phyloP scores from a whole-genome alignment of 116 monocot species.

The Iris pallida region DNA sequence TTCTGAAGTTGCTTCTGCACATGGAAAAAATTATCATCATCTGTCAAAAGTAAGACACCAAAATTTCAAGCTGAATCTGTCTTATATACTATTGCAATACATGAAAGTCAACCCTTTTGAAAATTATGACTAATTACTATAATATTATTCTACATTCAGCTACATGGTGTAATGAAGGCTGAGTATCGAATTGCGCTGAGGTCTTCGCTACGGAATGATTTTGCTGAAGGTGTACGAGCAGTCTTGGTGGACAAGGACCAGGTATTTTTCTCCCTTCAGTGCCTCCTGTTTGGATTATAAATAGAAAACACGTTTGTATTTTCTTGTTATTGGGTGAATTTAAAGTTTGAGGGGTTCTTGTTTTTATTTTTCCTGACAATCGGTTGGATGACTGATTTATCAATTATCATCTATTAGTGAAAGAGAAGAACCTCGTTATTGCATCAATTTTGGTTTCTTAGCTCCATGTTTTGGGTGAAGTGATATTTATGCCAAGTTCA shows the following conservation, averaged over 20 bases:
- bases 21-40: slow-evolving; percentile 45
- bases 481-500: too few species aligned
- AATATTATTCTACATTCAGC: slow-evolving; percentile 24
- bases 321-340: neutral
- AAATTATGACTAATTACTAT: neutral
- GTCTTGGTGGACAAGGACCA: slow-evolving; percentile 97
- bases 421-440: neutral
- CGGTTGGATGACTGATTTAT: neutral
- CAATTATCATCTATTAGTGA: neutral
- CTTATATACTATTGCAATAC: neutral
- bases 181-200: slow-evolving; percentile 87
- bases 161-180: slow-evolving; percentile 79
- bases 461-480: too few species aligned
- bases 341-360: too few species aligned
- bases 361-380: neutral
- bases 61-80: neutral
- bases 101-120: neutral
- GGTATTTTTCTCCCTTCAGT: slow-evolving; percentile 28
- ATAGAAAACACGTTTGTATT: neutral
- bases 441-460: neutral
- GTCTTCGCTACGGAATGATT: slow-evolving; percentile 74
- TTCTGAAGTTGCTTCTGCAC: slow-evolving; percentile 70
- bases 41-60: slow-evolving; percentile 55
- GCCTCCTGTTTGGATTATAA: neutral
- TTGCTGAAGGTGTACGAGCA: slow-evolving; percentile 90